A percentile compares a stretch with the other conserved stretches of the same genome.
Conservation (phyloP, 345 rosid genomes). For the Odontarrhena argentea region DNA sequence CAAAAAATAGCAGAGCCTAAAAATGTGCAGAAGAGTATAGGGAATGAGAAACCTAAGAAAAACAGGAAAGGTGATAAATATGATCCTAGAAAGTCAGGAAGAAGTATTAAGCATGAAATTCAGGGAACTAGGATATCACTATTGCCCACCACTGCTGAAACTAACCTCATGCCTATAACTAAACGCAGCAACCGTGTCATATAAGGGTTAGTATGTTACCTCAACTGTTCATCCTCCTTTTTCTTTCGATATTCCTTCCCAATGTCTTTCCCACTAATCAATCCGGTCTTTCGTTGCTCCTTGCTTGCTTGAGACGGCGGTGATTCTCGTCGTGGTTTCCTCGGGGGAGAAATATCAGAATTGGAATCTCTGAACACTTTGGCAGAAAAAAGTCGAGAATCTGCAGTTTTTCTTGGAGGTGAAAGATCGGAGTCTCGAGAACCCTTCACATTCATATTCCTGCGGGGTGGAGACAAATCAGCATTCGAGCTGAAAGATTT, state of each 20-base stretch:
- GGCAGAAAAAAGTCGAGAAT: conserved; percentile 28
- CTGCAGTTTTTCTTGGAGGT: conserved; percentile 52
- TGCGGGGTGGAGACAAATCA: conserved; percentile 52
- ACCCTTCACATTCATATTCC: conserved; percentile 22
- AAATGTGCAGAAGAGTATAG: background rate
- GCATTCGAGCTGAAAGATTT: conserved; percentile 20
- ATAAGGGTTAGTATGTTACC: conserved; percentile 44
- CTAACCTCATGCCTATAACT: conserved; percentile 10
- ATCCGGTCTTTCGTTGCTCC: conserved; percentile 60
- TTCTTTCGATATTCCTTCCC: conserved; percentile 58
- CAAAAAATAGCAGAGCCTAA: conserved; percentile 8
- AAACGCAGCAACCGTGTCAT: background rate
- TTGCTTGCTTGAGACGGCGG: conserved; percentile 43
- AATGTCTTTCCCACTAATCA: conserved; percentile 68
- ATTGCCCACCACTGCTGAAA: background rate
- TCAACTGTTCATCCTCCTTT: conserved; percentile 59
- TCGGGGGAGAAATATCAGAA: conserved; percentile 59
- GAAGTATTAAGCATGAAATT: background rate
- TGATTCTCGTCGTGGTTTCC: conserved; percentile 52
- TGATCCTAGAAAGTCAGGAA: conserved; percentile 15
- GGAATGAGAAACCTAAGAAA: background rate
- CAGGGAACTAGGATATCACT: background rate
- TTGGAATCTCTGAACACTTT: conserved; percentile 36
- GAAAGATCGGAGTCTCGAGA: conserved; percentile 53
- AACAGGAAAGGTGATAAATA: background rate